Evolutionary conservation across 108 stramenopile species (phyloP).

Genomic region (Cafeteria roenbergensis): DNA sequence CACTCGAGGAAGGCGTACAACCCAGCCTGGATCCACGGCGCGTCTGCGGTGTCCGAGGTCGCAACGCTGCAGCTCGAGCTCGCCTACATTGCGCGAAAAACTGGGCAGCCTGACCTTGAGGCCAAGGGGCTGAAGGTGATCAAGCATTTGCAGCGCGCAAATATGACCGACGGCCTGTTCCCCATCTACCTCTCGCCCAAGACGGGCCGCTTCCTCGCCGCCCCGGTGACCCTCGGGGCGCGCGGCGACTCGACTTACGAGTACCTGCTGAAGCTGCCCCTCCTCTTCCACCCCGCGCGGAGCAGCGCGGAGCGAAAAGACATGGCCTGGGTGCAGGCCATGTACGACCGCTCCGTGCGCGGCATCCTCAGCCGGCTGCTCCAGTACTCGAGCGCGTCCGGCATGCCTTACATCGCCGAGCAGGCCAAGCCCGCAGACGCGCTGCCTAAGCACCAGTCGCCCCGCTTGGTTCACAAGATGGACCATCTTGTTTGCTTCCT

Average conservation of each 20-base stretch:
- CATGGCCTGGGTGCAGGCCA: conserved; percentile 5
- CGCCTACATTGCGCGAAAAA: conserved; percentile 30
- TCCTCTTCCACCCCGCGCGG: conserved; percentile 61
- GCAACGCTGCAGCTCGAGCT: conserved; percentile 55
- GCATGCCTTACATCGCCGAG: conserved; percentile 28
- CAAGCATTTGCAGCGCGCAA: neutral
- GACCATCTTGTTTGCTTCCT: conserved; percentile 87
- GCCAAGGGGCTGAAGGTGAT: conserved; percentile 8
- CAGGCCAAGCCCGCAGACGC: neutral
- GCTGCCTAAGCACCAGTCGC: neutral
- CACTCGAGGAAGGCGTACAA: conserved; percentile 17
- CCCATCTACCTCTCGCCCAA: conserved; percentile 22
- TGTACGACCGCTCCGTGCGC: conserved; percentile 15
- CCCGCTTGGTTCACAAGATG: conserved; percentile 54
- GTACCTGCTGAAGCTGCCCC: conserved; percentile 79
- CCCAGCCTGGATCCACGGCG: conserved; percentile 10
- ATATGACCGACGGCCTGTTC: conserved; percentile 9
- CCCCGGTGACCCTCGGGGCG: conserved; percentile 43
- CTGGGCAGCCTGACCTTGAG: conserved; percentile 30
- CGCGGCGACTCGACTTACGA: conserved; percentile 70
- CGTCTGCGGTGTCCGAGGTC: conserved; percentile 29
- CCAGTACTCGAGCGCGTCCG: neutral
- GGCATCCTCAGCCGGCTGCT: conserved; percentile 24
- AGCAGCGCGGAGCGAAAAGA: too few relatives aligned
- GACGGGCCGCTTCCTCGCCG: conserved; percentile 18